Conservation (phyloP, 371 early-diverging fungal genomes). For the Ordospora colligata region DNA sequence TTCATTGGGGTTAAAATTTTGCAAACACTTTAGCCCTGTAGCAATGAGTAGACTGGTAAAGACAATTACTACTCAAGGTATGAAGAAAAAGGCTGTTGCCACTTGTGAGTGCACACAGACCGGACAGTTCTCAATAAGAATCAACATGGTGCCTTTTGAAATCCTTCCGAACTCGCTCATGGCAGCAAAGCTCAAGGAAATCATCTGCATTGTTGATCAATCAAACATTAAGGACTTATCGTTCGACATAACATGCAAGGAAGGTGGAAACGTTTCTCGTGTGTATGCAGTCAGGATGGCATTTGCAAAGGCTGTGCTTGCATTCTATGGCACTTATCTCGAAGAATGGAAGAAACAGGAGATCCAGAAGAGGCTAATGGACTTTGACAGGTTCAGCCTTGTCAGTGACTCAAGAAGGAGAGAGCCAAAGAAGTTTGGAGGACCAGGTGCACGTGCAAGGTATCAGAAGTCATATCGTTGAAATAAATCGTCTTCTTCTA, state of each 20-base stretch:
- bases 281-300: slow-evolving; percentile 97
- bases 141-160: slow-evolving; percentile 90
- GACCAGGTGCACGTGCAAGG: slow-evolving; percentile 97
- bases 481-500: slow-evolving; percentile 31
- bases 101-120: slow-evolving; percentile 94
- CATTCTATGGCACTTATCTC: slow-evolving; percentile 95
- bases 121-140: slow-evolving; percentile 76
- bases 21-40: slow-evolving; percentile 42
- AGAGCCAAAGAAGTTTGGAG: slow-evolving; percentile 99
- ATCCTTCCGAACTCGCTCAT: slow-evolving; percentile 88
- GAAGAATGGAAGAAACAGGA: slow-evolving; percentile 98
- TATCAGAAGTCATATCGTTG: slow-evolving; percentile 63
- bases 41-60: slow-evolving; percentile 28
- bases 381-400: slow-evolving; percentile 91
- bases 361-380: slow-evolving; percentile 81
- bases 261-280: slow-evolving; percentile 83
- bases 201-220: slow-evolving; percentile 84
- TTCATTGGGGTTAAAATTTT: slow-evolving; percentile 57
- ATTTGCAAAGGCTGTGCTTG: slow-evolving; percentile 92
- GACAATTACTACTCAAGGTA: slow-evolving; percentile 52
- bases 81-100: slow-evolving; percentile 95
- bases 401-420: slow-evolving; percentile 98
- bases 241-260: slow-evolving; percentile 82
- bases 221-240: slow-evolving; percentile 85
- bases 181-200: slow-evolving; percentile 92